Evolutionary conservation across 176 grass and related monocot genomes (phyloP).

Genomic region (Eragrostis curvula): DNA sequence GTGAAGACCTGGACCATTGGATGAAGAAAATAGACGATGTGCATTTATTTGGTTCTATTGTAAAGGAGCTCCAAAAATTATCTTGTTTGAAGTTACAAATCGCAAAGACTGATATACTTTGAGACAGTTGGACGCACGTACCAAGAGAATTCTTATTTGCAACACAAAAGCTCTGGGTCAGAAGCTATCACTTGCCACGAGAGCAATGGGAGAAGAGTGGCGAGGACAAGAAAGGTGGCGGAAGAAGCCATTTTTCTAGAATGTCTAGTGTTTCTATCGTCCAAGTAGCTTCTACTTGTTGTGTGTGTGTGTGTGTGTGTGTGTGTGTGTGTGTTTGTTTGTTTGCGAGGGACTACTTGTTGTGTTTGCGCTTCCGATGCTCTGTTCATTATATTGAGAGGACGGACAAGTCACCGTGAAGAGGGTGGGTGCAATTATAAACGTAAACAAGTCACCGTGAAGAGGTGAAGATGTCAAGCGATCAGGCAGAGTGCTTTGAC

Average conservation of each 20-base stretch:
- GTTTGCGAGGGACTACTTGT: too few species aligned
- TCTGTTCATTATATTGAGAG: not conserved
- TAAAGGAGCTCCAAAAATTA: too few species aligned
- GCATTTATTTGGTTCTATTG: too few species aligned
- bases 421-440: not conserved
- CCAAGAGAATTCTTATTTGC: slow-evolving; percentile 12
- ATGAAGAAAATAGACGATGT: too few species aligned
- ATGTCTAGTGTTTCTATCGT: not conserved
- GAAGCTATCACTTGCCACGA: slow-evolving; percentile 6
- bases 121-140: not conserved
- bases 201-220: not conserved
- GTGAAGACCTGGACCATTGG: too few species aligned
- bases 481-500: too few species aligned
- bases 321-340: too few species aligned
- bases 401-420: not conserved
- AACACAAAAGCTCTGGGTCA: slow-evolving; percentile 34
- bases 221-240: not conserved
- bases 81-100: not conserved
- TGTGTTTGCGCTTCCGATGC: not conserved
- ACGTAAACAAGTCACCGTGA: not conserved
- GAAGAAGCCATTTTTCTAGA: slow-evolving; percentile 4
- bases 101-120: not conserved
- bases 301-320: not conserved
- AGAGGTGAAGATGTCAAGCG: too few species aligned
- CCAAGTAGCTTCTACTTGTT: not conserved